Evolutionary conservation across 164 flowering plant species (phyloP).

Genomic region (Litsea cubeba): DNA sequence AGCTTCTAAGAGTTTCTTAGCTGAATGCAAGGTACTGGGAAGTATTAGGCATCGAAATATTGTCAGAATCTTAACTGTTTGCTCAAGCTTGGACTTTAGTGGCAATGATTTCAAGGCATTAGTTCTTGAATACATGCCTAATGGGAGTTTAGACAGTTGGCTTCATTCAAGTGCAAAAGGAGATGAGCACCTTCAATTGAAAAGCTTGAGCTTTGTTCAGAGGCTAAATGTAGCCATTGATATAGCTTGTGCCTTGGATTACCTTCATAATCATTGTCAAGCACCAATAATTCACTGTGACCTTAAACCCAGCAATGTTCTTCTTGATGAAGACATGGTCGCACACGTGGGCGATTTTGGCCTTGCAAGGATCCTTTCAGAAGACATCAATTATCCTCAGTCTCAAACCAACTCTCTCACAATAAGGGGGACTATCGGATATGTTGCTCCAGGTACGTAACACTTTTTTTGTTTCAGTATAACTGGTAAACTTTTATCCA

Average conservation of each 20-base stretch:
- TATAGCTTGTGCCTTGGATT: slow-evolving; percentile 9
- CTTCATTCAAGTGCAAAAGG: not conserved
- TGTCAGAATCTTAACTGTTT: not conserved
- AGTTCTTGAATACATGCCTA: slow-evolving; percentile 5
- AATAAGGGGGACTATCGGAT: not conserved
- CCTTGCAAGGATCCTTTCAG: slow-evolving; percentile 1
- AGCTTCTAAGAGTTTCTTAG: not conserved
- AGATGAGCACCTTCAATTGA: not conserved
- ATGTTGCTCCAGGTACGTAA: slow-evolving; percentile 2
- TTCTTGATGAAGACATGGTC: slow-evolving; percentile 5
- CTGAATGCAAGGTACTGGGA: not conserved
- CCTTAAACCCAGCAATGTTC: slow-evolving; percentile 7
- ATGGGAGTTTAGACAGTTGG: slow-evolving; percentile 5
- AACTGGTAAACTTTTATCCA: not conserved
- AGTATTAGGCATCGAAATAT: not conserved
- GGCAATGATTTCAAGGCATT: slow-evolving; percentile 7
- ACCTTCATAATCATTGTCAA: slow-evolving; percentile 4
- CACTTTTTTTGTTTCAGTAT: no score
- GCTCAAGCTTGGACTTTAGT: not conserved
- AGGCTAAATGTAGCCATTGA: slow-evolving; percentile 5
- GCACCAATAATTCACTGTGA: slow-evolving; percentile 4
- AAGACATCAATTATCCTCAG: not conserved
- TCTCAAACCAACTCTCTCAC: not conserved
- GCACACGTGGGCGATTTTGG: slow-evolving; percentile 11
- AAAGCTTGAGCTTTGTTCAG: not conserved